phyloP scores from a whole-genome alignment of 768 basidiomycete genomes.

The Phaeotremella fagi region DNA sequence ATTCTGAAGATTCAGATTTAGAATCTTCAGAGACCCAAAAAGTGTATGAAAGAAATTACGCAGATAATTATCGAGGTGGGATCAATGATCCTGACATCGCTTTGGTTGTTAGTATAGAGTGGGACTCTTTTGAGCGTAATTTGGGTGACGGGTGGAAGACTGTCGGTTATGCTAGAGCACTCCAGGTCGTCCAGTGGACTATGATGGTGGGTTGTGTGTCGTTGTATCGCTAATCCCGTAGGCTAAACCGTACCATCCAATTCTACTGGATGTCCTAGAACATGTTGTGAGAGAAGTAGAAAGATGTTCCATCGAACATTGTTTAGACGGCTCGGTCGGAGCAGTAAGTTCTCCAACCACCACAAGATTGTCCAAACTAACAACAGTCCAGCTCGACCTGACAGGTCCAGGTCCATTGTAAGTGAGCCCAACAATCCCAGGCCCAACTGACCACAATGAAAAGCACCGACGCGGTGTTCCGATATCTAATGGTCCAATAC shows the following conservation, averaged over 20 bases:
- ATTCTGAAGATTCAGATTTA: background rate
- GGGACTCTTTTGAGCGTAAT: background rate
- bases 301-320: background rate
- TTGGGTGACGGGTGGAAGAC: background rate
- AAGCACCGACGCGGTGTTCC: constrained; percentile 18
- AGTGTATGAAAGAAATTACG: background rate
- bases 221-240: background rate
- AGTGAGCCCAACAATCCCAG: background rate
- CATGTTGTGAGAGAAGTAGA: constrained; percentile 3
- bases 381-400: constrained; percentile 3
- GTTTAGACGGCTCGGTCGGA: background rate
- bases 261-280: constrained; percentile 19
- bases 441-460: background rate
- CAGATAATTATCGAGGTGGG: background rate
- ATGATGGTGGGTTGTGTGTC: constrained; percentile 3
- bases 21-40: background rate
- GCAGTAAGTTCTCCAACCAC: constrained; percentile 4
- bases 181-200: constrained; percentile 20
- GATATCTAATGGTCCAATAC: constrained; percentile 15
- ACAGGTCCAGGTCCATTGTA: constrained; percentile 19
- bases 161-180: constrained; percentile 3
- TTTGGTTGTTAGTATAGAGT: constrained; percentile 14
- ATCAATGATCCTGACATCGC: constrained; percentile 5
- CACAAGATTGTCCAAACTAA: background rate
- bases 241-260: constrained; percentile 15